Evolutionary conservation across 495 filamentous ascomycete genomes (phyloP).

Genomic region (Tirmania nivea): DNA sequence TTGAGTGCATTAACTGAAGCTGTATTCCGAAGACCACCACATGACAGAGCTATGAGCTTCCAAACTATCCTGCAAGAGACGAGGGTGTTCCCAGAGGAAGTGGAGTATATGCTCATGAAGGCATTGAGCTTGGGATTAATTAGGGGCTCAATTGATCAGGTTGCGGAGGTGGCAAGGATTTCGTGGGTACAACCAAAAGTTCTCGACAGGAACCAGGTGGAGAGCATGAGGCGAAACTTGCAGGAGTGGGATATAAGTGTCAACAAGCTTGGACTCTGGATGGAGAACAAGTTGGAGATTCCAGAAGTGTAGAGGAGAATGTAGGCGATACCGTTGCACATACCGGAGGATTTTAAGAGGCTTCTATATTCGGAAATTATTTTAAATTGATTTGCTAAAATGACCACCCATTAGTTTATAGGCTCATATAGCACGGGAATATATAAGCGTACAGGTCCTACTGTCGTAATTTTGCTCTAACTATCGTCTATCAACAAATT

Average conservation of each 20-base stretch:
- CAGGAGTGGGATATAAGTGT: slow-evolving; percentile 91
- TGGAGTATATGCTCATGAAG: slow-evolving; percentile 98
- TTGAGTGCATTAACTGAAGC: slow-evolving; percentile 86
- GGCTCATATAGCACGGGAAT: background rate
- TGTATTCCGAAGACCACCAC: slow-evolving; percentile 85
- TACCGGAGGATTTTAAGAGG: too few species aligned
- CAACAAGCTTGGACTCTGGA: slow-evolving; percentile 42
- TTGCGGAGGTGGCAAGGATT: slow-evolving; percentile 79
- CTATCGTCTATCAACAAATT: slow-evolving; percentile 19
- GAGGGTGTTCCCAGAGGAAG: slow-evolving; percentile 71
- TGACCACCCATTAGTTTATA: background rate
- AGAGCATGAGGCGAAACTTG: slow-evolving; percentile 69
- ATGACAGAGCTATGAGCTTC: slow-evolving; percentile 87
- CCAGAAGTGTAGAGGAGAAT: background rate
- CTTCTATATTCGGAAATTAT: too few species aligned
- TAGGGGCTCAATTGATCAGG: slow-evolving; percentile 86
- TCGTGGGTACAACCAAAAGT: slow-evolving; percentile 99
- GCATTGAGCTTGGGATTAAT: slow-evolving; percentile 80
- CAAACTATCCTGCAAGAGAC: slow-evolving; percentile 71
- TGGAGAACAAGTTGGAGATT: background rate
- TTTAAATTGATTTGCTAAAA: background rate
- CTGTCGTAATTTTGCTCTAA: background rate
- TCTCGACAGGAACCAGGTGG: slow-evolving; percentile 85
- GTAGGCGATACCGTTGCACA: too few species aligned
- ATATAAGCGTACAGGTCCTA: background rate